A percentile compares a stretch with the other conserved stretches of the same genome.
Conservation (phyloP, 768 basidiomycete species). For the Tricholoma flavovirens region DNA sequence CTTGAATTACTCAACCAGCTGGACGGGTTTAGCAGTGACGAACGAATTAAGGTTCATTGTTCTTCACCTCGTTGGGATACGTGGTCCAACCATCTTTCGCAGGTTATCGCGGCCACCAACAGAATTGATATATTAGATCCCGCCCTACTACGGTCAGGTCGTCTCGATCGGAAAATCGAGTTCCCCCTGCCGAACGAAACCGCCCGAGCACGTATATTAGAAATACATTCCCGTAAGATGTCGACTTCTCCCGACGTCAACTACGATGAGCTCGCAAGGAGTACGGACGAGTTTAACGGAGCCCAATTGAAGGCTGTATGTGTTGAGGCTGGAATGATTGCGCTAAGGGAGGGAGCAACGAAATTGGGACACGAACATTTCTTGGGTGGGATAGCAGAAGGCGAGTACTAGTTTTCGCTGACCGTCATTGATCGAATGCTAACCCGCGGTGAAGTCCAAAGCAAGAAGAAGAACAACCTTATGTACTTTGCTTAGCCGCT, state of each 20-base stretch:
- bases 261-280: conserved; percentile 93
- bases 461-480: conserved; percentile 99
- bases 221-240: conserved; percentile 98
- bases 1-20: conserved; percentile 96
- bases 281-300: conserved; percentile 98
- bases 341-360: conserved; percentile 85
- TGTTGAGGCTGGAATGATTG: conserved; percentile 99
- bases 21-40: conserved; percentile 96
- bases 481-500: conserved; percentile 78
- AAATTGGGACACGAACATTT: conserved; percentile 94
- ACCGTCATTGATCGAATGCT: neutral
- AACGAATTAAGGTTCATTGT: conserved; percentile 82
- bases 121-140: conserved; percentile 98
- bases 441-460: conserved; percentile 64
- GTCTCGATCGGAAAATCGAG: conserved; percentile 97
- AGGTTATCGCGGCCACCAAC: conserved; percentile 99
- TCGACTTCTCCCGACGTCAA: conserved; percentile 82
- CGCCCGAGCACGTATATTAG: conserved; percentile 92
- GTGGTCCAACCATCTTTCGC: conserved; percentile 6
- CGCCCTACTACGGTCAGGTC: conserved; percentile 95
- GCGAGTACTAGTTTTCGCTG: conserved; percentile 32
- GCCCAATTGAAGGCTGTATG: conserved; percentile 96
- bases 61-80: neutral
- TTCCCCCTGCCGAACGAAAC: conserved; percentile 96
- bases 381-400: conserved; percentile 86